Evolutionary conservation across 2,329 filamentous ascomycete species (phyloP).

Genomic region (Chaetomium sp.): DNA sequence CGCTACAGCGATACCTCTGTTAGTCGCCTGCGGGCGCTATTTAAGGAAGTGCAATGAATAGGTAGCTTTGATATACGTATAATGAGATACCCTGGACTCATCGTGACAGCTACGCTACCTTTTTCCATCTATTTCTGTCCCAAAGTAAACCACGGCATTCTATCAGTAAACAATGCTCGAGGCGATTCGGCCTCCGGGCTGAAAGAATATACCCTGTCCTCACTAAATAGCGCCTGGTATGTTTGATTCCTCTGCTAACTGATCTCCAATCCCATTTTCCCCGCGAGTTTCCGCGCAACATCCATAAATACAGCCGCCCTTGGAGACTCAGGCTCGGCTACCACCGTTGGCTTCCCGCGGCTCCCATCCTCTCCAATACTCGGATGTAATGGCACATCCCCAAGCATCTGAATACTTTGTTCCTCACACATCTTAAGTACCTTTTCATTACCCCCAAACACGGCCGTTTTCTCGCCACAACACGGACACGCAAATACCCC

Average conservation of each 20-base stretch:
- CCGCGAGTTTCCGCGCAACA: constrained; percentile 54
- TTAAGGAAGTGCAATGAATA: too few relatives aligned
- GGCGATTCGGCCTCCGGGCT: too few relatives aligned
- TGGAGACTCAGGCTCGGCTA: constrained; percentile 71
- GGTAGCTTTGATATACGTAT: neutral
- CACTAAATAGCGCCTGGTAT: too few relatives aligned
- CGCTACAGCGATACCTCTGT: neutral
- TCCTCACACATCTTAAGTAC: constrained; percentile 64
- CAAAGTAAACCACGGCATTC: too few relatives aligned
- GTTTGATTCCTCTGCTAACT: neutral
- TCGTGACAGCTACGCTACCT: neutral
- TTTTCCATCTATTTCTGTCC: too few relatives aligned
- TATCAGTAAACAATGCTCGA: too few relatives aligned
- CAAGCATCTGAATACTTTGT: constrained; percentile 71
- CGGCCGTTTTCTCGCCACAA: constrained; percentile 65
- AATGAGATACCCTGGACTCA: constrained; percentile 11
- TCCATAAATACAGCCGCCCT: constrained; percentile 65
- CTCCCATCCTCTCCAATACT: constrained; percentile 84
- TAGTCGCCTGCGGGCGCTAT: neutral
- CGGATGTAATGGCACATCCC: constrained; percentile 81
- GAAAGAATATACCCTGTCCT: too few relatives aligned
- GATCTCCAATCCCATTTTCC: constrained; percentile 37
- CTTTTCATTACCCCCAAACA: constrained; percentile 64
- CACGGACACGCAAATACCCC: constrained; percentile 73
- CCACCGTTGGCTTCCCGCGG: constrained; percentile 80